Base-by-base conservation (phyloP, 768 basidiomycete genomes). In the Rhodocollybia butyracea region DNA sequence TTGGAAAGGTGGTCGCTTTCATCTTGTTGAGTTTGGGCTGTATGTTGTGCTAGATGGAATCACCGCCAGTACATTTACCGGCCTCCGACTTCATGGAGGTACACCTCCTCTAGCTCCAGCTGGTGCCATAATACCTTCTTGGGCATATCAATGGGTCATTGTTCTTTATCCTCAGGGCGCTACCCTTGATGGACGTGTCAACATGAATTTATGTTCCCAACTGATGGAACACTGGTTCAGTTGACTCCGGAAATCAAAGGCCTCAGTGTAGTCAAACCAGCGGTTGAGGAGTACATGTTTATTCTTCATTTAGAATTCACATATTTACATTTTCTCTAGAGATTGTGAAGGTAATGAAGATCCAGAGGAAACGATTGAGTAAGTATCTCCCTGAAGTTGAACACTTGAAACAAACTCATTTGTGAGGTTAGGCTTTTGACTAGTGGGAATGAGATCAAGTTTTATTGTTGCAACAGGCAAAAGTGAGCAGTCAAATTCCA, bases 1-100 rank as follows among this genome's bases (percentile, higher is more conserved):
- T 8, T 63, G 59, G 52, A 51, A 63, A 53, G 38, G 15, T 29
- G 59, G 62, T 4, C 30, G 54, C 2, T 63, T 63, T 39, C 59
- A 63, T 41, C 45, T 63, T 15, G 26, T 61, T 24, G 43, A 30
- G 7, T 46, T 61, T 13, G 60, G 60, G 12, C 11, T 57, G 17
- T 63, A 47, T 24, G 46, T 60, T 22, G 22, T 34, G n/a, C 46
- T 60, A 2, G 45, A 51, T 29, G 31, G 31, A 3, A 26, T 55
- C 4, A 43, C 6, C 2, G 13, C 59, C 5, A 41, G 50, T 13
- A 43, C 32, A 7, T 63, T 63, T 32, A 54, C 46, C 7, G 60
- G 60, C 4, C 46, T 61, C 15, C n/a, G 24, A 27, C 42, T 43
- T 11, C 59, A 63, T 55, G 62, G 60, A 17, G 55, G 59, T 30